These are phyloP conservation scores for Aspergillus niger DNA, from an alignment of 2,329 filamentous ascomycete species.

Conservation along the genomic window DNA sequence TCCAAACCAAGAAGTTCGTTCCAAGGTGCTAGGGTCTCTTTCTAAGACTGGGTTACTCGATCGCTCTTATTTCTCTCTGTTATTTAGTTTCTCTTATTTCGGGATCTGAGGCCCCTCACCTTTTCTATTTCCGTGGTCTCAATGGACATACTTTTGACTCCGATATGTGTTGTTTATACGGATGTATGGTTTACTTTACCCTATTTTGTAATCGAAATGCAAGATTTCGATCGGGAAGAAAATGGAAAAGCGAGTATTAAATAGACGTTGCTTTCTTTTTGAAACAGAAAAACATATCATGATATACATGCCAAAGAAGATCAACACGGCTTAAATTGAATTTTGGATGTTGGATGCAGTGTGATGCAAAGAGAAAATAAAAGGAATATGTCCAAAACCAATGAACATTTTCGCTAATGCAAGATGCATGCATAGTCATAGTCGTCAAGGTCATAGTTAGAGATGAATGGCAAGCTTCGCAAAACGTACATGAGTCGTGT, in stretches of 20 bases:
- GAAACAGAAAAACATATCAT: not conserved
- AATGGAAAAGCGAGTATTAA: not conserved
- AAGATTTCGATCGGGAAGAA: not conserved
- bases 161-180: not conserved
- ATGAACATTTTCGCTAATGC: not conserved
- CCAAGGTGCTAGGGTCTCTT: not conserved
- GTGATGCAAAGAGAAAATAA: not conserved
- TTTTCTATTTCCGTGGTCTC: not conserved
- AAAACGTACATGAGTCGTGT: not conserved
- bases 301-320: not conserved
- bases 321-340: too few species aligned
- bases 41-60: not conserved
- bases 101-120: not conserved
- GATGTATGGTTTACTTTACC: not conserved
- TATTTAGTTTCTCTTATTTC: not conserved
- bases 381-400: not conserved
- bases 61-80: not conserved
- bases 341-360: too few species aligned
- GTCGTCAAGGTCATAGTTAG: constrained; percentile 3
- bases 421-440: not conserved
- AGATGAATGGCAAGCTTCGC: not conserved
- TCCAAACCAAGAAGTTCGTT: too few species aligned
- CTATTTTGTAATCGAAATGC: not conserved
- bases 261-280: not conserved
- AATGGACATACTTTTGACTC: not conserved